Conservation (phyloP, 75 land plant species). For the Adiantum capillusveneris region DNA sequence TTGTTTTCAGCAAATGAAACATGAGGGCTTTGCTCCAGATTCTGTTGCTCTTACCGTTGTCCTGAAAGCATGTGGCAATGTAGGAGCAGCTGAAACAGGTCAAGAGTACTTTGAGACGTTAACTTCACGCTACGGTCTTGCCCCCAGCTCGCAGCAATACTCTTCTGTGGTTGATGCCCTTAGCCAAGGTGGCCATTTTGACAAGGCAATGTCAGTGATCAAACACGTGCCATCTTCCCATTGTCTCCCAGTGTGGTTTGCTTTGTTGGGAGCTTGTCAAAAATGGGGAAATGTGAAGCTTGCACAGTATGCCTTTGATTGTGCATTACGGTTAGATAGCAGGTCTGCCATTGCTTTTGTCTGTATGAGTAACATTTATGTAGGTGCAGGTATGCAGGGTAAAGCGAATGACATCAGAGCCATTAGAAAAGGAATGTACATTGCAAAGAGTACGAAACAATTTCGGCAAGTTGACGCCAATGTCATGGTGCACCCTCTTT, state of each 20-base stretch:
- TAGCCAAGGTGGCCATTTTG: constrained; percentile 13
- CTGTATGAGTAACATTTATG: too few relatives aligned
- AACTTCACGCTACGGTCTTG: constrained; percentile 39
- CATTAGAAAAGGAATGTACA: too few relatives aligned
- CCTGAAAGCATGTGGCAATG: constrained; percentile 59
- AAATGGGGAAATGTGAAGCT: constrained; percentile 5
- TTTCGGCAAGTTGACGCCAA: too few relatives aligned
- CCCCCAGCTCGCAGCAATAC: constrained; percentile 20
- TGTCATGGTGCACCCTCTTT: too few relatives aligned
- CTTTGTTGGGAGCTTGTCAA: constrained; percentile 18
- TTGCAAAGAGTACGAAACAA: too few relatives aligned
- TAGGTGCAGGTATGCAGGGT: too few relatives aligned
- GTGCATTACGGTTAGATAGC: constrained; percentile 5
- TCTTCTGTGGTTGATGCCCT: constrained; percentile 15
- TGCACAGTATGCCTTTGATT: constrained; percentile 9
- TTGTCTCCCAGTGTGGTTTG: constrained; percentile 8
- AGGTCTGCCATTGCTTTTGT: not conserved
- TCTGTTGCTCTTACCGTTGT: constrained; percentile 67
- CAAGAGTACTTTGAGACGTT: constrained; percentile 40
- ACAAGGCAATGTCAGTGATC: constrained; percentile 15
- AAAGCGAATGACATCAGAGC: too few relatives aligned
- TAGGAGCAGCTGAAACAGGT: constrained; percentile 55
- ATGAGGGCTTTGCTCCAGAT: constrained; percentile 48
- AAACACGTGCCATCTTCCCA: constrained; percentile 10
- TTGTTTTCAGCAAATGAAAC: constrained; percentile 8